Evolutionary conservation across 2,329 filamentous ascomycete species (phyloP), one percentile per base, ranked within the genome.

Genomic region (Fusarium sp.): DNA sequence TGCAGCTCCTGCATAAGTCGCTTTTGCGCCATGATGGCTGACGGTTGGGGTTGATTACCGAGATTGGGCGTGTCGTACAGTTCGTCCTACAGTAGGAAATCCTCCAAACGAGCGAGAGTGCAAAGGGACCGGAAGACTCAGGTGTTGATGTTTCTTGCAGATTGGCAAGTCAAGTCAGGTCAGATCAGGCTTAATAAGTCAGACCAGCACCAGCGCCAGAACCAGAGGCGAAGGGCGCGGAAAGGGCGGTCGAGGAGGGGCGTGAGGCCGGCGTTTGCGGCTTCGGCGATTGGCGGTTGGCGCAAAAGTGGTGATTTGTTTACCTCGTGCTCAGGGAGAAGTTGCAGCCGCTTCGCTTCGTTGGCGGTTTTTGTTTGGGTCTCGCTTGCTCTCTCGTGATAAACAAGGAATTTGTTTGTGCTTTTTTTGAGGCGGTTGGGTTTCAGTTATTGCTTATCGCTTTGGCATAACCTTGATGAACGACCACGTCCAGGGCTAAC

Each of bases 1-100:
- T 92, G 91, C 82, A 93, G 89, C 84, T 98, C 95, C 72, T 91
- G 91, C 92, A 97, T 93, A 56, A 98, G 86, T 51, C 96, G 91
- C 75, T 93, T 90, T 80, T 94, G 78, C 26, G 81, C 82, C 82
- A 84, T 84, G 67, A 53, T 76, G 67, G 50, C 39, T 45, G 30
- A 39, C 46, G 32, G 48, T 20, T 24, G 40, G 46, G 22, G 26
- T 32, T 26, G 46, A 22, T 47, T 40, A n/a, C 24, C 19, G 39
- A 24, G 17, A 45, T 47, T 43, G 32, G 32, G 39, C 39, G 19
- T 30, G 43, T 40, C 9, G 20, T 40, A 30, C 50, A 37, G 43
- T 26, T 24, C 9, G 33, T 54, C 48, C 24, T 45, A 56, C 41
- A 28, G 39, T 24, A 32, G 33, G 24, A 44, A 67, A 30, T 39